A percentile compares a stretch with the other conserved stretches of the same genome.
Evolutionary conservation across 192 early-diverging fungal genomes (phyloP).

Genomic region (Dissophora globulifera): DNA sequence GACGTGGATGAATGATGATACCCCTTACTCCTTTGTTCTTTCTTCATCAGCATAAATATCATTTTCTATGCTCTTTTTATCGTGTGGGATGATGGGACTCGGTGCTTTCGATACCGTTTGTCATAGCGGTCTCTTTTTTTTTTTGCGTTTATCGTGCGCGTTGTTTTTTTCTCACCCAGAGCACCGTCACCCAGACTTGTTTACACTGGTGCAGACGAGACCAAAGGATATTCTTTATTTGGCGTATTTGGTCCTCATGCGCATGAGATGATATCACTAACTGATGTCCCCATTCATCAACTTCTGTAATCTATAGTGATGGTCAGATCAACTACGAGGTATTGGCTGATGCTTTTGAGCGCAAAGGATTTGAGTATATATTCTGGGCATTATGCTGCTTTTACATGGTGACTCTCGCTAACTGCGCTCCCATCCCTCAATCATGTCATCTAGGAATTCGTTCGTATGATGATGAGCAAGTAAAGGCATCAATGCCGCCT

Average conservation of each 20-base stretch:
- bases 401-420: too few species aligned
- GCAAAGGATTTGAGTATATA: too few species aligned
- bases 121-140: too few species aligned
- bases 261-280: background rate
- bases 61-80: too few species aligned
- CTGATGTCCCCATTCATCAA: background rate
- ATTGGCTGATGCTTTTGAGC: background rate
- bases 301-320: constrained; percentile 39
- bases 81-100: too few species aligned
- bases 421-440: background rate
- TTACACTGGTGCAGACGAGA: too few species aligned
- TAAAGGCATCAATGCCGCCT: constrained; percentile 16
- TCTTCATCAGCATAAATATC: background rate
- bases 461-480: constrained; percentile 68
- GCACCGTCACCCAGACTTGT: too few species aligned
- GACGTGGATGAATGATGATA: background rate
- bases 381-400: too few species aligned
- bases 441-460: constrained; percentile 69
- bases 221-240: too few species aligned
- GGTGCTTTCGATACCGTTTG: too few species aligned
- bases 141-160: too few species aligned
- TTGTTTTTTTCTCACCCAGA: too few species aligned
- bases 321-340: constrained; percentile 53
- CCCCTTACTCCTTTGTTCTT: background rate
- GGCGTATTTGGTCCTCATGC: background rate